Percentiles rank a stretch among this genome's conserved stretches.
Conservation (phyloP, 371 early-diverging fungal genomes). For the Rhizopus microsporus region DNA sequence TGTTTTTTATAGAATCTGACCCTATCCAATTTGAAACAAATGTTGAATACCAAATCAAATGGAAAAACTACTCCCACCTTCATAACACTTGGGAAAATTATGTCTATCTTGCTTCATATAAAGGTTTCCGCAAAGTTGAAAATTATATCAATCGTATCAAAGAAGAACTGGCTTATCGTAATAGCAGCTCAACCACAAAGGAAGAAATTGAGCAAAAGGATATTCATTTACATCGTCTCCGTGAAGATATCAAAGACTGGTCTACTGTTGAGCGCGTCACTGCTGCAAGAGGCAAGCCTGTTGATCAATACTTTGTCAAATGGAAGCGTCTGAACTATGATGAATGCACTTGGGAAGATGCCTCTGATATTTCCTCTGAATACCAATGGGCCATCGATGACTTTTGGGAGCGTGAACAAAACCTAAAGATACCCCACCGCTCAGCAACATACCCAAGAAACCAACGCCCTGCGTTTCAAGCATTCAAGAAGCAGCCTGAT, state of each 20-base stretch:
- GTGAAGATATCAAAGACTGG: slow-evolving; percentile 84
- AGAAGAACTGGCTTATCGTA: slow-evolving; percentile 62
- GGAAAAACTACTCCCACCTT: slow-evolving; percentile 89
- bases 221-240: slow-evolving; percentile 79
- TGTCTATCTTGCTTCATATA: slow-evolving; percentile 64
- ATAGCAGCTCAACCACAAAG: slow-evolving; percentile 69
- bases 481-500: slow-evolving; percentile 76
- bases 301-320: slow-evolving; percentile 85
- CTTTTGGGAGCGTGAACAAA: slow-evolving; percentile 80
- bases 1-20: slow-evolving; percentile 36
- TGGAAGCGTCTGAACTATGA: slow-evolving; percentile 90
- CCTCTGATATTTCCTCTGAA: slow-evolving; percentile 60
- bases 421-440: slow-evolving; percentile 68
- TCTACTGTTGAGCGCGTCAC: slow-evolving; percentile 88
- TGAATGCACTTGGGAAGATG: slow-evolving; percentile 91
- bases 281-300: slow-evolving; percentile 56
- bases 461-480: slow-evolving; percentile 76
- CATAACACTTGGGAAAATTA: slow-evolving; percentile 91
- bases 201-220: slow-evolving; percentile 90
- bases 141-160: slow-evolving; percentile 77
- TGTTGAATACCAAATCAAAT: slow-evolving; percentile 88
- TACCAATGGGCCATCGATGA: slow-evolving; percentile 82
- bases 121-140: slow-evolving; percentile 90
- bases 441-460: slow-evolving; percentile 56
- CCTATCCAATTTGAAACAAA: slow-evolving; percentile 59